A percentile compares a stretch with the other conserved stretches of the same genome.
phyloP scores from a whole-genome alignment of 78 protist species.

The Creolimax fragrantissima region DNA sequence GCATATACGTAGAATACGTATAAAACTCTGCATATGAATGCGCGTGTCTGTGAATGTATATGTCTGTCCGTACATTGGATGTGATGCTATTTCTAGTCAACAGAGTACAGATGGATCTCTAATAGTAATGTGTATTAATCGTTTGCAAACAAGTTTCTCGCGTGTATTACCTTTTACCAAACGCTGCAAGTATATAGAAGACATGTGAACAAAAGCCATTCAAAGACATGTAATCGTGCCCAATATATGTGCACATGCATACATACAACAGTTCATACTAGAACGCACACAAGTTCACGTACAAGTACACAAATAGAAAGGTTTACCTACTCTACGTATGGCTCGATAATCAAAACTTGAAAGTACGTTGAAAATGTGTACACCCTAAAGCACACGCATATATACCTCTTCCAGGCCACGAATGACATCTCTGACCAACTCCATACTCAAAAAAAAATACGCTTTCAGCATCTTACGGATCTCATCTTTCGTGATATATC shows the following conservation, averaged over 20 bases:
- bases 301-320: not conserved
- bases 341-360: too few species aligned
- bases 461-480: not conserved
- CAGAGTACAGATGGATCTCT: not conserved
- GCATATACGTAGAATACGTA: not conserved
- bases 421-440: slow-evolving; percentile 7
- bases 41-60: not conserved
- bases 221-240: not conserved
- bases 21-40: not conserved
- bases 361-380: not conserved
- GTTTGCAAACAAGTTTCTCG: not conserved
- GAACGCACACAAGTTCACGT: not conserved
- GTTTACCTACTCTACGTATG: not conserved
- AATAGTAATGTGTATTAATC: not conserved
- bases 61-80: not conserved
- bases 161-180: not conserved
- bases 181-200: not conserved
- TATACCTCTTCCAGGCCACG: not conserved
- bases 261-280: not conserved
- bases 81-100: not conserved
- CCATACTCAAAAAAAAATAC: slow-evolving; percentile 8
- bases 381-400: not conserved
- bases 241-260: not conserved
- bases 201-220: not conserved
- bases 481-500: slow-evolving; percentile 4